Evolutionary conservation across 805 yeast species (phyloP).

Genomic region (Monosporozyma siamensis): DNA sequence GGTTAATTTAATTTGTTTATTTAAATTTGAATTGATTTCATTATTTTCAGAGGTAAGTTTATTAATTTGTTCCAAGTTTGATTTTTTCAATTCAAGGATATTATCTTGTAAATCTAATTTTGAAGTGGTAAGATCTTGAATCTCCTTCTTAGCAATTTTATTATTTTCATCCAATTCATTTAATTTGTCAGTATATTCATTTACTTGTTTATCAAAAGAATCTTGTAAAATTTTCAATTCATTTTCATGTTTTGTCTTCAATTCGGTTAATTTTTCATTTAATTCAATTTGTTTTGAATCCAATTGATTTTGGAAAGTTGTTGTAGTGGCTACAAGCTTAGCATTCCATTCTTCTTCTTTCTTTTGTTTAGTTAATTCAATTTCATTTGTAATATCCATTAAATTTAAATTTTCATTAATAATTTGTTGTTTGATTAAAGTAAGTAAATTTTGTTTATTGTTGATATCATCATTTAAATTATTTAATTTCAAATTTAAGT

Average conservation of each 20-base stretch:
- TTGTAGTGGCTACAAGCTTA: conserved; percentile 21
- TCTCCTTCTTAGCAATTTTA: conserved; percentile 8
- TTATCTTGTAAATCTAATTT: conserved; percentile 3
- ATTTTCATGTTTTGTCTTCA: conserved; percentile 16
- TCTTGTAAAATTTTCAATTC: conserved; percentile 15
- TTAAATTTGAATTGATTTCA: background rate
- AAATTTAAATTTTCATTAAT: conserved; percentile 23
- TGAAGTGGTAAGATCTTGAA: conserved; percentile 8
- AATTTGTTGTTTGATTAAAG: conserved; percentile 24
- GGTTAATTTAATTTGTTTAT: background rate
- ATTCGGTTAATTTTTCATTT: conserved; percentile 13
- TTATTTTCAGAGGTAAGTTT: background rate
- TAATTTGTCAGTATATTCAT: conserved; percentile 6
- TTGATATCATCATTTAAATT: conserved; percentile 20
- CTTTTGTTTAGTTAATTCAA: conserved; percentile 21
- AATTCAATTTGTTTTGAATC: conserved; percentile 21
- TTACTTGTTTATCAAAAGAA: conserved; percentile 14
- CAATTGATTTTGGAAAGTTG: conserved; percentile 18
- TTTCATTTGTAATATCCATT: conserved; percentile 20
- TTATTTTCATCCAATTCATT: conserved; percentile 9
- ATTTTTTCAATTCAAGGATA: background rate
- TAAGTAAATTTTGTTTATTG: conserved; percentile 12
- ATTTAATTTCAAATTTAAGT: conserved; percentile 17
- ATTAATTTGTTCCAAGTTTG: background rate
- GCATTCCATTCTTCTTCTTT: conserved; percentile 21